Evolutionary conservation across 495 filamentous ascomycete species (phyloP).

Genomic region (Lophiostoma macrostomum): DNA sequence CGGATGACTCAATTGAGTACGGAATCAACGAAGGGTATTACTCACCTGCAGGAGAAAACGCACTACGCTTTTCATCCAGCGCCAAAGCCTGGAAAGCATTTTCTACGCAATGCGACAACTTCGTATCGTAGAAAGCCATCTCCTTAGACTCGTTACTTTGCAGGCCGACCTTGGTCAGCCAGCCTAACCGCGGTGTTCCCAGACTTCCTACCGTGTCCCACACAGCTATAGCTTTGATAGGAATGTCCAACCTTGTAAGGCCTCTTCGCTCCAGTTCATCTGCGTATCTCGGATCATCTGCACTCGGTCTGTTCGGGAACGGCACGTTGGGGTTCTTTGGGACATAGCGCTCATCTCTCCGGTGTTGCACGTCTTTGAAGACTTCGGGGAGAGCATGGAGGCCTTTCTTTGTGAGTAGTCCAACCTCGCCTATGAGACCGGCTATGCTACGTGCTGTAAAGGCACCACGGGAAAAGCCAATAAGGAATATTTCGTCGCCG

Average conservation of each 20-base stretch:
- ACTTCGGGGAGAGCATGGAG: conserved; percentile 63
- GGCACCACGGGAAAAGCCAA: conserved; percentile 73
- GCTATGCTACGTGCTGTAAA: conserved; percentile 66
- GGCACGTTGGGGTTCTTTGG: conserved; percentile 57
- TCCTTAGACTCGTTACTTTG: conserved; percentile 46
- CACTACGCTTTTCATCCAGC: conserved; percentile 62
- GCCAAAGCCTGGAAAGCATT: conserved; percentile 74
- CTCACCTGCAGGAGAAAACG: conserved; percentile 64
- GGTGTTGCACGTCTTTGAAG: conserved; percentile 61
- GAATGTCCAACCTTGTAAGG: conserved; percentile 36
- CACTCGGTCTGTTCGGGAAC: conserved; percentile 57
- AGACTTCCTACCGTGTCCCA: conserved; percentile 43
- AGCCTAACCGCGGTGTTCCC: conserved; percentile 35
- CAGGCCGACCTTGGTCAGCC: conserved; percentile 28
- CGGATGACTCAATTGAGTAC: no score
- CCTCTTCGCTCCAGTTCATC: conserved; percentile 39
- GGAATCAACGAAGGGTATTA: no score
- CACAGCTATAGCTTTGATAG: conserved; percentile 42
- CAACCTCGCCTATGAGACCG: conserved; percentile 59
- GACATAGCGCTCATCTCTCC: conserved; percentile 50
- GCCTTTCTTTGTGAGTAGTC: conserved; percentile 61
- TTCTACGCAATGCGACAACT: conserved; percentile 55
- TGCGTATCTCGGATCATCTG: conserved; percentile 39
- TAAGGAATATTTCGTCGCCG: conserved; percentile 66
- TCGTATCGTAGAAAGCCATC: conserved; percentile 60